Percentiles rank a stretch among this genome's conserved stretches.
Evolutionary conservation across 2,329 filamentous ascomycete genomes (phyloP).

Genomic region (Alternaria sp.): DNA sequence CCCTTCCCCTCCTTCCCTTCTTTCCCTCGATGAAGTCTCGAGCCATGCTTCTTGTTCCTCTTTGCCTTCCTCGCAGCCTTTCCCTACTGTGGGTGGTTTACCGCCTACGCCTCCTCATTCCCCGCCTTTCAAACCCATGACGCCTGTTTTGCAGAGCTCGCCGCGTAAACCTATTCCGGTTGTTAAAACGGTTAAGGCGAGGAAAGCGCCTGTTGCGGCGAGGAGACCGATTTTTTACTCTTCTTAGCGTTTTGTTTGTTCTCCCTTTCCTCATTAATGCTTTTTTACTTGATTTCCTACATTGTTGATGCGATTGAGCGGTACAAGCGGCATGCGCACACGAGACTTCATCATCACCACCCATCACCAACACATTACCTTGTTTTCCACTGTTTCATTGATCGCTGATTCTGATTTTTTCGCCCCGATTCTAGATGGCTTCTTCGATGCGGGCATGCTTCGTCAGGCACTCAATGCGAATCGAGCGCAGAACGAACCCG

Average conservation of each 20-base stretch:
- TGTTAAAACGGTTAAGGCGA: conserved; percentile 26
- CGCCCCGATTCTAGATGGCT: conserved; percentile 71
- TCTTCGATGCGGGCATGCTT: conserved; percentile 97
- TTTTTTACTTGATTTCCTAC: no score
- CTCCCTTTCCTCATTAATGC: not conserved
- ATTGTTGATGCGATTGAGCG: not conserved
- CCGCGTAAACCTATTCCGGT: conserved; percentile 23
- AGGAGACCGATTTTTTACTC: conserved; percentile 28
- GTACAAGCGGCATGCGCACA: not conserved
- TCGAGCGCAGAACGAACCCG: conserved; percentile 51
- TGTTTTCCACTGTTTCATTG: not conserved
- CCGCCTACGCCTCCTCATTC: conserved; percentile 45
- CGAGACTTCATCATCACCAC: conserved; percentile 3
- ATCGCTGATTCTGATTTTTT: conserved; percentile 36
- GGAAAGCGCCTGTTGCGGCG: conserved; percentile 28
- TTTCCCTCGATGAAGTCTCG: conserved; percentile 27
- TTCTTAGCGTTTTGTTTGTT: conserved; percentile 5
- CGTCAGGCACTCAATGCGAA: conserved; percentile 83
- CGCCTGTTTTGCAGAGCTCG: conserved; percentile 39
- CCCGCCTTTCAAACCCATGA: conserved; percentile 43
- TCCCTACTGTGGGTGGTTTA: not conserved
- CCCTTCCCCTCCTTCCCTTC: conserved; percentile 39
- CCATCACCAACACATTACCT: not conserved
- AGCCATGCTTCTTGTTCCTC: conserved; percentile 14
- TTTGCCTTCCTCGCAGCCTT: conserved; percentile 6